phyloP scores from a whole-genome alignment of 2,329 filamentous ascomycete genomes.

The Cryphonectria nitschkei region DNA sequence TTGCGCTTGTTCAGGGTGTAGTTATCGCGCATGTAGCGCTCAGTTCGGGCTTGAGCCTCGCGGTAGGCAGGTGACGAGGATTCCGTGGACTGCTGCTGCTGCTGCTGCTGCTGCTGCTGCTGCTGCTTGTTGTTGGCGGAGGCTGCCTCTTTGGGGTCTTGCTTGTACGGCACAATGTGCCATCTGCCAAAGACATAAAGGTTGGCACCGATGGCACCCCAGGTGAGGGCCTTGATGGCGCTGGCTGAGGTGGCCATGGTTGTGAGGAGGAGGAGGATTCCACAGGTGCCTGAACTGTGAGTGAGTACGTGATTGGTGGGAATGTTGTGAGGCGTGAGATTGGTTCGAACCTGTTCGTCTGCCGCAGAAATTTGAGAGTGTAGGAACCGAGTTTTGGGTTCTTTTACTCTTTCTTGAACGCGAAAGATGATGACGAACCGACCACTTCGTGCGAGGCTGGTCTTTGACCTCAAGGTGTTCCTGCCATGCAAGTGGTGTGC shows the following conservation, averaged over 20 bases:
- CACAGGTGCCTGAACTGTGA: background rate
- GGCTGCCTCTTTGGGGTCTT: background rate
- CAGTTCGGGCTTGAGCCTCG: background rate
- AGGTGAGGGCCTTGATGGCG: slow-evolving; percentile 22
- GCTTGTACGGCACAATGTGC: background rate
- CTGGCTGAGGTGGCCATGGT: background rate
- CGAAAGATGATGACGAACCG: too few species aligned
- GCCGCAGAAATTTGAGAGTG: background rate
- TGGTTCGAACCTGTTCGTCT: background rate
- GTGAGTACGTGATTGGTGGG: slow-evolving; percentile 11
- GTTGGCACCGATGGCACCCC: slow-evolving; percentile 29
- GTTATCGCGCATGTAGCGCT: slow-evolving; percentile 30
- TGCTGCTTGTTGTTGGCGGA: background rate
- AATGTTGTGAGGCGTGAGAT: background rate
- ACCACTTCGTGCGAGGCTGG: background rate
- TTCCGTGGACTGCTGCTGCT: background rate
- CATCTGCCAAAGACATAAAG: slow-evolving; percentile 23
- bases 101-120: background rate
- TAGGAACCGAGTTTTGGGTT: too few species aligned
- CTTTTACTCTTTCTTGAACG: too few species aligned
- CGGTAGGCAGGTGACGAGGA: slow-evolving; percentile 3
- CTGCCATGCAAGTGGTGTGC: background rate
- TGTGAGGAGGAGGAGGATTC: background rate
- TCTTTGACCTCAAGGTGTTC: background rate
- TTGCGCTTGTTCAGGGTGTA: slow-evolving; percentile 32